A percentile compares a stretch with the other conserved stretches of the same genome.
These are phyloP conservation scores for Blastobotrys indianensis DNA, from an alignment of 1,139 yeast genomes.

Conservation along the genomic window DNA sequence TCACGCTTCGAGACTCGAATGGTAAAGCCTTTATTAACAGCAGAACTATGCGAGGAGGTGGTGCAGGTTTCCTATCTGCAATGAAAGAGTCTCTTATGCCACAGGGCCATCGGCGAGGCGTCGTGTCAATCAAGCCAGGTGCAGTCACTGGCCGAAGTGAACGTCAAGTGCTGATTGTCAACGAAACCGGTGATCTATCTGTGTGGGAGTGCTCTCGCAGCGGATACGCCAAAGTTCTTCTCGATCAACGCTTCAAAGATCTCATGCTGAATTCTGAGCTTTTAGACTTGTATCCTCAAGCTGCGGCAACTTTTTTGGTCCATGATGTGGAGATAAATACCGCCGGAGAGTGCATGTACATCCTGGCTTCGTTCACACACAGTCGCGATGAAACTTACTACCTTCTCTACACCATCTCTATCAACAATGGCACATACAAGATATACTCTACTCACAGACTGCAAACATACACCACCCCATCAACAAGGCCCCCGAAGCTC, in stretches of 20 bases:
- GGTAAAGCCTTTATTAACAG: constrained; percentile 47
- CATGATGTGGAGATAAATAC: constrained; percentile 44
- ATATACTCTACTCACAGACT: constrained; percentile 58
- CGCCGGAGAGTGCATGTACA: constrained; percentile 41
- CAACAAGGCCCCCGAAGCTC: constrained; percentile 43
- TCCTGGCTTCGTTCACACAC: constrained; percentile 43
- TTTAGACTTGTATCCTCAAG: constrained; percentile 40
- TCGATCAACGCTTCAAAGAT: constrained; percentile 35
- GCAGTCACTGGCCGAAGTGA: constrained; percentile 50
- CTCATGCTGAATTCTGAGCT: constrained; percentile 36
- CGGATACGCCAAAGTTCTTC: constrained; percentile 37
- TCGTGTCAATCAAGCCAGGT: constrained; percentile 58
- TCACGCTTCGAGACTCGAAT: constrained; percentile 60
- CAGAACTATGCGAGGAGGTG: constrained; percentile 28
- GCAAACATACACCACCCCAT: constrained; percentile 38
- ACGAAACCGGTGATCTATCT: constrained; percentile 41
- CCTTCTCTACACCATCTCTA: constrained; percentile 51
- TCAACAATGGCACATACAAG: constrained; percentile 48
- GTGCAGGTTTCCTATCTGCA: constrained; percentile 29
- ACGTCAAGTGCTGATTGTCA: constrained; percentile 38
- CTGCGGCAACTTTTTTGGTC: constrained; percentile 39
- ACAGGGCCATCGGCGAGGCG: constrained; percentile 39
- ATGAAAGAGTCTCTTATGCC: constrained; percentile 28
- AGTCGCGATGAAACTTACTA: constrained; percentile 36
- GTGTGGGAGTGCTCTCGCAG: constrained; percentile 45